Conservation (phyloP, 2,329 filamentous ascomycete genomes). For the Catunica adiposa region DNA sequence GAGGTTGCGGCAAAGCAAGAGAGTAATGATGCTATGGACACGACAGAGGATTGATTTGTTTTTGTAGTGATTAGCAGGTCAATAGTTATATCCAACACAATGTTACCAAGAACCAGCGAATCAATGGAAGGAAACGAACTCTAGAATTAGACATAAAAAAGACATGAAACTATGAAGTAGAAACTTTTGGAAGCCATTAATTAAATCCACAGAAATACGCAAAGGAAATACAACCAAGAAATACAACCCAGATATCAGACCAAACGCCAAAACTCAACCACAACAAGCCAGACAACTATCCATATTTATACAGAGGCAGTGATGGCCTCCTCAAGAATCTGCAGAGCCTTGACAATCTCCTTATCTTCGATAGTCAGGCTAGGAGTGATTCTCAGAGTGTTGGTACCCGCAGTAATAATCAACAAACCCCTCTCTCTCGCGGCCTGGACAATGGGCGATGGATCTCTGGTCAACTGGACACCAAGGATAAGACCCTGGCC, state of each 20-base stretch:
- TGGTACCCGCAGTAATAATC: conserved; percentile 82
- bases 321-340: conserved; percentile 56
- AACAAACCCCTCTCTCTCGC: conserved; percentile 75
- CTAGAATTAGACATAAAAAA: conserved; percentile 1
- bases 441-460: conserved; percentile 59
- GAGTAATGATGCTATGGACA: conserved; percentile 15
- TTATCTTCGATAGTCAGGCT: conserved; percentile 63
- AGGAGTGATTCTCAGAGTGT: conserved; percentile 84
- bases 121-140: too few species aligned
- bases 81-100: not conserved
- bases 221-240: not conserved
- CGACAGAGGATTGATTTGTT: conserved; percentile 2
- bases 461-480: conserved; percentile 62
- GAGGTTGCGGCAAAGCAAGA: conserved; percentile 22
- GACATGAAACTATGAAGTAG: conserved; percentile 1
- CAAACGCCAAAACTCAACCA: not conserved
- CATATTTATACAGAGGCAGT: conserved; percentile 23
- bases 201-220: not conserved
- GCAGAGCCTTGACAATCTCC: conserved; percentile 64
- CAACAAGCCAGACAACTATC: conserved; percentile 1
- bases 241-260: not conserved
- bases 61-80: not conserved
- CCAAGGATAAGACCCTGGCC: conserved; percentile 77
- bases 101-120: not conserved
- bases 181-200: not conserved